A percentile compares a stretch with the other conserved stretches of the same genome.
These are phyloP conservation scores for Trametes meyenii DNA, from an alignment of 768 basidiomycete species.

Conservation along the genomic window DNA sequence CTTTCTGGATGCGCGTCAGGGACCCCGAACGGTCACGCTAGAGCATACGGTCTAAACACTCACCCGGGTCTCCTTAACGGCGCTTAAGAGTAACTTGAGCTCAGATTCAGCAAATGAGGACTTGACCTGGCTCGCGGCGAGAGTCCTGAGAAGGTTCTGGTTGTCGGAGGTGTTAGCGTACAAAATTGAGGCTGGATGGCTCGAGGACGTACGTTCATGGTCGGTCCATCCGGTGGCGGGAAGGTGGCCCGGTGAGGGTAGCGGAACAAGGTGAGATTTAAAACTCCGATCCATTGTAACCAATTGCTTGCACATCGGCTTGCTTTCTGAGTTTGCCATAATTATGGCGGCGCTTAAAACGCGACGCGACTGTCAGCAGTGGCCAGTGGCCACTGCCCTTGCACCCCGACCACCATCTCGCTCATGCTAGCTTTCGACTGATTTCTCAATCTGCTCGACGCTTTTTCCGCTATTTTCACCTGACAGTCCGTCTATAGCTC, in stretches of 20 bases:
- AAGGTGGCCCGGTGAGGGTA: slow-evolving; percentile 32
- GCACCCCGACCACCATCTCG: slow-evolving; percentile 12
- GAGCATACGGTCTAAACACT: slow-evolving; percentile 37
- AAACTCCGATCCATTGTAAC: slow-evolving; percentile 28
- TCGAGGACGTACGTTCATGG: slow-evolving; percentile 42
- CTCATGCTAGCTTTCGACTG: slow-evolving; percentile 30
- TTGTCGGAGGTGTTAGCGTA: slow-evolving; percentile 18
- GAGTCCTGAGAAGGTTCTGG: slow-evolving; percentile 88
- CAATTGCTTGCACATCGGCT: not conserved
- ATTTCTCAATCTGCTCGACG: slow-evolving; percentile 26
- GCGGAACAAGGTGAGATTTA: slow-evolving; percentile 33
- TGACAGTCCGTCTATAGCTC: slow-evolving; percentile 16
- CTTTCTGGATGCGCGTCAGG: slow-evolving; percentile 37
- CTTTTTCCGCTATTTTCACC: slow-evolving; percentile 21
- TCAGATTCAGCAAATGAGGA: slow-evolving; percentile 62
- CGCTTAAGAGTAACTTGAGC: slow-evolving; percentile 78
- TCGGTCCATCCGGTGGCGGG: slow-evolving; percentile 33
- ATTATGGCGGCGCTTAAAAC: slow-evolving; percentile 23
- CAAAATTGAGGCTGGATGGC: slow-evolving; percentile 33
- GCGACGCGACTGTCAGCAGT: slow-evolving; percentile 30
- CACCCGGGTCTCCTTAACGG: slow-evolving; percentile 89
- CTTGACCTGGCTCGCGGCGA: slow-evolving; percentile 77
- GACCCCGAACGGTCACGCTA: slow-evolving; percentile 14
- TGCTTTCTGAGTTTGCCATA: slow-evolving; percentile 7
- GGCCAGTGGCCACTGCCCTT: slow-evolving; percentile 12